Conservation (phyloP, 2,329 filamentous ascomycete species). For the Colletotrichum nymphaeae region DNA sequence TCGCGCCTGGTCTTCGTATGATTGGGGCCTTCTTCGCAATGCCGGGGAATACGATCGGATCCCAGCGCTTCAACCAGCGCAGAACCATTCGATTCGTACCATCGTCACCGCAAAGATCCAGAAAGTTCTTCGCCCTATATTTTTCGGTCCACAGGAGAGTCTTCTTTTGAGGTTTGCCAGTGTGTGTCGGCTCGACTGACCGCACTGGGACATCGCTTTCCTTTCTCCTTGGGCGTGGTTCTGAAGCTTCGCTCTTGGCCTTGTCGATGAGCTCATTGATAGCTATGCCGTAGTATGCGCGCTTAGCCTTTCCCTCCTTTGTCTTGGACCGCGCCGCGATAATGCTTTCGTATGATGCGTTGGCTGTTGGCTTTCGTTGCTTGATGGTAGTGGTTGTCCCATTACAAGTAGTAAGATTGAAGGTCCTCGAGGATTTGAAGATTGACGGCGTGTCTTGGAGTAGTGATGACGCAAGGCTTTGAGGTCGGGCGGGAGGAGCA, state of each 20-base stretch:
- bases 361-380: slow-evolving; percentile 59
- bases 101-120: slow-evolving; percentile 94
- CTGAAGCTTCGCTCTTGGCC: slow-evolving; percentile 69
- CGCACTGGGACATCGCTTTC: slow-evolving; percentile 48
- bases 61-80: slow-evolving; percentile 95
- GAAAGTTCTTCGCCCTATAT: slow-evolving; percentile 91
- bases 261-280: slow-evolving; percentile 86
- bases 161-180: slow-evolving; percentile 54
- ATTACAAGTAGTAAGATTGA: slow-evolving; percentile 64
- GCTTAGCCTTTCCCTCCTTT: slow-evolving; percentile 75
- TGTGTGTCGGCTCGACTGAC: slow-evolving; percentile 54
- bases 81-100: slow-evolving; percentile 90
- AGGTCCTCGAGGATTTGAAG: slow-evolving; percentile 39
- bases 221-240: slow-evolving; percentile 41
- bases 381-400: slow-evolving; percentile 68
- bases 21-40: slow-evolving; percentile 68
- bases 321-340: slow-evolving; percentile 75
- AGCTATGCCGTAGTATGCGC: slow-evolving; percentile 91
- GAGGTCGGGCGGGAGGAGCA: not conserved
- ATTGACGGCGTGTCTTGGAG: slow-evolving; percentile 38
- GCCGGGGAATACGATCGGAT: slow-evolving; percentile 89
- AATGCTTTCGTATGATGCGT: slow-evolving; percentile 72
- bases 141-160: slow-evolving; percentile 94
- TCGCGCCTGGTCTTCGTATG: slow-evolving; percentile 54
- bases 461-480: not conserved